Conservation (phyloP, 106 monocot species). For the Phalaenopsis equestris region DNA sequence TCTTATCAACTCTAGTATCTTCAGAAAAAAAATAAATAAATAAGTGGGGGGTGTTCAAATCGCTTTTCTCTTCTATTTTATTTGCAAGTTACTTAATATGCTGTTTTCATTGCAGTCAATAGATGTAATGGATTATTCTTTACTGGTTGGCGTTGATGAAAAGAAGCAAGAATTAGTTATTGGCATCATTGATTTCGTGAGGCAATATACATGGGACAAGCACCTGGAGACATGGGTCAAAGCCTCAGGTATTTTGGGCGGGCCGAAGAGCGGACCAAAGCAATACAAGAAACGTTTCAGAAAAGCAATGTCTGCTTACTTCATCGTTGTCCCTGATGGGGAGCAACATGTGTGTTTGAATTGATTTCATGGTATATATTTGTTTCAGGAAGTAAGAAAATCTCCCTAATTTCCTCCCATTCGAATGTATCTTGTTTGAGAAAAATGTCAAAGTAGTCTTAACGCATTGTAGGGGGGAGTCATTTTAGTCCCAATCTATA, state of each 20-base stretch:
- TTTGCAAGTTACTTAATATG: too few species aligned
- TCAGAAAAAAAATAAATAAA: too few species aligned
- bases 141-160: slow-evolving; percentile 76
- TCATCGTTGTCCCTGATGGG: slow-evolving; percentile 59
- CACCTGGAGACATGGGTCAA: slow-evolving; percentile 92
- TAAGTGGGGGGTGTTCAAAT: too few species aligned
- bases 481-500: too few species aligned
- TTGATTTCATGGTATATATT: too few species aligned
- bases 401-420: not conserved
- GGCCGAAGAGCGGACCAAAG: slow-evolving; percentile 50
- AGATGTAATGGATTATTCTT: slow-evolving; percentile 86
- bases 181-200: slow-evolving; percentile 81
- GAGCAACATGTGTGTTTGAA: too few species aligned
- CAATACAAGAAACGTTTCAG: slow-evolving; percentile 87
- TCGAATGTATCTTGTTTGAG: too few species aligned
- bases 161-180: slow-evolving; percentile 65
- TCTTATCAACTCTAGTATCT: too few species aligned
- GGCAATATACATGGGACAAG: slow-evolving; percentile 93
- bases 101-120: slow-evolving; percentile 36
- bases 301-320: slow-evolving; percentile 87
- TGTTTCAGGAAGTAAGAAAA: not conserved
- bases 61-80: too few species aligned
- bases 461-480: too few species aligned
- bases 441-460: too few species aligned
- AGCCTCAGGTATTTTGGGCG: slow-evolving; percentile 75